Conservation (phyloP, 805 yeast genomes). For the Cyberlindnera subsufficiens region DNA sequence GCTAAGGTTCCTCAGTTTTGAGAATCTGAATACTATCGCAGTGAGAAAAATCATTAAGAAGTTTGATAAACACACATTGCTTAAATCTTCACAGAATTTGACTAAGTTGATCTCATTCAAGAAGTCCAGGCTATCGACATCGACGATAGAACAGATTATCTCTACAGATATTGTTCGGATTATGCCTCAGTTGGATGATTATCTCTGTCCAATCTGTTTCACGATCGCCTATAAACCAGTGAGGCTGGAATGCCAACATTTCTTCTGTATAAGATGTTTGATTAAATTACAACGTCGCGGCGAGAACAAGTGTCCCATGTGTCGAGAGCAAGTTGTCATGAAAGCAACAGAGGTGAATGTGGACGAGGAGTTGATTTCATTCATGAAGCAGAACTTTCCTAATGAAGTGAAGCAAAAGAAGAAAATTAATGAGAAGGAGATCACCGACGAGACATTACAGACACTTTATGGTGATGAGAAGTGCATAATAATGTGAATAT, state of each 20-base stretch:
- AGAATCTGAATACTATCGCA: slow-evolving; percentile 57
- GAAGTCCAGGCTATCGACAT: slow-evolving; percentile 18
- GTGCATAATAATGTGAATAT: slow-evolving; percentile 11
- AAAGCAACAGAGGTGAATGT: slow-evolving; percentile 55
- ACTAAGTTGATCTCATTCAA: slow-evolving; percentile 31
- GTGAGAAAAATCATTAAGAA: slow-evolving; percentile 65
- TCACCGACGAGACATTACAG: slow-evolving; percentile 34
- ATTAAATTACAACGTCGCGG: slow-evolving; percentile 57
- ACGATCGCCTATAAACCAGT: slow-evolving; percentile 70
- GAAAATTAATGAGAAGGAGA: slow-evolving; percentile 45
- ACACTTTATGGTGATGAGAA: slow-evolving; percentile 16
- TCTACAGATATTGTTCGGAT: slow-evolving; percentile 47
- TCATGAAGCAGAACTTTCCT: slow-evolving; percentile 60
- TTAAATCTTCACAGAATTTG: slow-evolving; percentile 43
- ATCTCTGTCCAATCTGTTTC: slow-evolving; percentile 68
- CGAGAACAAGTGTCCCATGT: slow-evolving; percentile 63
- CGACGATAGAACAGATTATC: slow-evolving; percentile 33
- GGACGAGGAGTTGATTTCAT: slow-evolving; percentile 45
- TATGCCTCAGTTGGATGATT: slow-evolving; percentile 72
- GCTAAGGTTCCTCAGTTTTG: slow-evolving; percentile 53
- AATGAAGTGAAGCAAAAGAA: slow-evolving; percentile 58
- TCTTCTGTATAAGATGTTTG: slow-evolving; percentile 68
- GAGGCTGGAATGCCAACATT: slow-evolving; percentile 54
- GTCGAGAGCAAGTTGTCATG: slow-evolving; percentile 47
- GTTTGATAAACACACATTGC: slow-evolving; percentile 65